phyloP scores from a whole-genome alignment of 768 basidiomycete species.

The Trametes cingulata region DNA sequence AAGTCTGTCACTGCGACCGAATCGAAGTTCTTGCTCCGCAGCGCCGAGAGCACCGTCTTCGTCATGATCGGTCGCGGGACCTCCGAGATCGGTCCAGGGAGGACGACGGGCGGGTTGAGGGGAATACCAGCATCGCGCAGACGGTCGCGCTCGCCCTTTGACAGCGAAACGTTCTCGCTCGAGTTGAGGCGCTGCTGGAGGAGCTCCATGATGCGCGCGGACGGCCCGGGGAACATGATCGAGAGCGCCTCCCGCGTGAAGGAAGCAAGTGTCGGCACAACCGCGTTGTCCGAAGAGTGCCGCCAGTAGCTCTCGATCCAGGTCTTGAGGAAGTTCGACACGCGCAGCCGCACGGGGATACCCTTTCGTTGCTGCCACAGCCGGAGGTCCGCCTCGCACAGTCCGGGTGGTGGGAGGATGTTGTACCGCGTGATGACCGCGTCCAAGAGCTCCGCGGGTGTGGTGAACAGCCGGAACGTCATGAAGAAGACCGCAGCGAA shows the following conservation, averaged over 20 bases:
- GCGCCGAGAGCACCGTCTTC: constrained; percentile 66
- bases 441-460: constrained; percentile 73
- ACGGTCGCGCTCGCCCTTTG: constrained; percentile 52
- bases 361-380: constrained; percentile 88
- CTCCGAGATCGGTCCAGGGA: constrained; percentile 48
- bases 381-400: constrained; percentile 59
- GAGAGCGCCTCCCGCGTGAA: constrained; percentile 66
- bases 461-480: constrained; percentile 90
- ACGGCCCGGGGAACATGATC: constrained; percentile 64
- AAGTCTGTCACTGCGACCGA: constrained; percentile 83
- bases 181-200: constrained; percentile 43
- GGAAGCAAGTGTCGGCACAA: constrained; percentile 54
- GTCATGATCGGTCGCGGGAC: constrained; percentile 88
- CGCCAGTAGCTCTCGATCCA: constrained; percentile 96
- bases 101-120: constrained; percentile 56
- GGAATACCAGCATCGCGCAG: constrained; percentile 76
- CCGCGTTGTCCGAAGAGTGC: constrained; percentile 66
- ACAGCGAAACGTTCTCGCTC: constrained; percentile 39
- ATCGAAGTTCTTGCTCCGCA: constrained; percentile 66
- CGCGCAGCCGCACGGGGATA: constrained; percentile 85
- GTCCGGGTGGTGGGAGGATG: constrained; percentile 59
- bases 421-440: constrained; percentile 84
- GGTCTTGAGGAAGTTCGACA: constrained; percentile 89
- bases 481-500: constrained; percentile 92
- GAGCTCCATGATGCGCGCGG: constrained; percentile 72